Evolutionary conservation across 352 stramenopile genomes (phyloP).

Genomic region (Globisporangium heterothallicum): DNA sequence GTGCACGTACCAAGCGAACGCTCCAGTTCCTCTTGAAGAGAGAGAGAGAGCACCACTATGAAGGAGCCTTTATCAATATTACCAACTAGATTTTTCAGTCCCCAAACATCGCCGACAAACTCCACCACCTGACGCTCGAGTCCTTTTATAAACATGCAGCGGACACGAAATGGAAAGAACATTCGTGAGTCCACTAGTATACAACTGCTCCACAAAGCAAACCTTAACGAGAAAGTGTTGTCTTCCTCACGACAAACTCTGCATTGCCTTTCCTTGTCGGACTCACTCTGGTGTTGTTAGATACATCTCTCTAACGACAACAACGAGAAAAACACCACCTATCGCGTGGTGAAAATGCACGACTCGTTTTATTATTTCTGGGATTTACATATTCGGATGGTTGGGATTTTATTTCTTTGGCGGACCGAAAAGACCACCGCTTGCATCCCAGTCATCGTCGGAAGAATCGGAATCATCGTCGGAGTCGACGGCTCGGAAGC

Average conservation of each 20-base stretch:
- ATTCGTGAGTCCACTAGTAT: no score
- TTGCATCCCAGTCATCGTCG: constrained; percentile 55
- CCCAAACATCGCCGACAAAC: background rate
- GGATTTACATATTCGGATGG: background rate
- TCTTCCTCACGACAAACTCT: no score
- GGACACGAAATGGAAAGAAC: no score
- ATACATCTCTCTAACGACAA: no score
- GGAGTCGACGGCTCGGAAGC: constrained; percentile 35
- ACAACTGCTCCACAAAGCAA: no score
- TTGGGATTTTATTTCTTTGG: constrained; percentile 12
- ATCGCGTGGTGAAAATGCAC: background rate
- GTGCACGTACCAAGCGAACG: background rate
- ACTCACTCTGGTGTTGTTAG: no score
- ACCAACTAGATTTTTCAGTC: background rate
- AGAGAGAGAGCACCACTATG: background rate
- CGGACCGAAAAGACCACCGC: constrained; percentile 58
- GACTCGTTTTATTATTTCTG: background rate
- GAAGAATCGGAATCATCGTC: constrained; percentile 39
- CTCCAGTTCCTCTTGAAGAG: background rate
- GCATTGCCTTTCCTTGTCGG: no score
- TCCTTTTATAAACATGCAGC: no score
- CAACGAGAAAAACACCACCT: background rate
- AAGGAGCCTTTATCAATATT: background rate
- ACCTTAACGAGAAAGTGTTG: no score
- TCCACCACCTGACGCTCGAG: no score